Conservation (phyloP, 345 rosid species). For the Lepidium africanum region DNA sequence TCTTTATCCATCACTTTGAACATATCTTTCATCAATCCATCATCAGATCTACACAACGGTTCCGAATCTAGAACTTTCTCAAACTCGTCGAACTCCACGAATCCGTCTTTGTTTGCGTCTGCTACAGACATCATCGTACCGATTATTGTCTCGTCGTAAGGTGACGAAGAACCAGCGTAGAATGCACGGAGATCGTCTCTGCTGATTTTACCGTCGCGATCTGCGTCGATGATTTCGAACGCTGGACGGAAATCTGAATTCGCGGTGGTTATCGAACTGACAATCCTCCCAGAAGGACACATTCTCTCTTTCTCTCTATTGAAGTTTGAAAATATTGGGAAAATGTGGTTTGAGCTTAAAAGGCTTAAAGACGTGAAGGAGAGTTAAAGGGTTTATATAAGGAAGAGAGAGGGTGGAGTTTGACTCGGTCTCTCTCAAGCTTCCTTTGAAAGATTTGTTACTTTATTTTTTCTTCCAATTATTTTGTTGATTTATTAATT, state of each 20-base stretch:
- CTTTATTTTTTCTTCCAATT: neutral
- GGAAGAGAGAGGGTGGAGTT: neutral
- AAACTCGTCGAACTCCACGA: slow-evolving; percentile 83
- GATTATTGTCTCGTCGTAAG: slow-evolving; percentile 39
- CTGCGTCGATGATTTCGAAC: slow-evolving; percentile 76
- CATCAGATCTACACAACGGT: neutral
- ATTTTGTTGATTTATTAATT: no score
- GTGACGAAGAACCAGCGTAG: slow-evolving; percentile 36
- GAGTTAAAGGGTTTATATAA: slow-evolving; percentile 16
- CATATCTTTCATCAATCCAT: slow-evolving; percentile 44
- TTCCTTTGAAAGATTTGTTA: neutral
- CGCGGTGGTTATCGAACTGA: slow-evolving; percentile 4
- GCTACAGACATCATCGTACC: slow-evolving; percentile 71
- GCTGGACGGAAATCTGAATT: slow-evolving; percentile 44
- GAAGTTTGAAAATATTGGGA: neutral
- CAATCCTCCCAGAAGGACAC: slow-evolving; percentile 44
- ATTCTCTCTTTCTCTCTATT: neutral
- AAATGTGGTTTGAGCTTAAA: neutral
- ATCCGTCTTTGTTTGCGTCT: slow-evolving; percentile 66
- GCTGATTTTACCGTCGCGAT: slow-evolving; percentile 90
- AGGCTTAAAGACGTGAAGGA: slow-evolving; percentile 11
- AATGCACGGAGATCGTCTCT: slow-evolving; percentile 53
- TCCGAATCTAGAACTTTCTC: slow-evolving; percentile 43
- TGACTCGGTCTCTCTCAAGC: slow-evolving; percentile 4
- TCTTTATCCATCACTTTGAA: slow-evolving; percentile 77